Base-by-base conservation (phyloP, 805 yeast species). In the Brettanomyces custersianus region DNA sequence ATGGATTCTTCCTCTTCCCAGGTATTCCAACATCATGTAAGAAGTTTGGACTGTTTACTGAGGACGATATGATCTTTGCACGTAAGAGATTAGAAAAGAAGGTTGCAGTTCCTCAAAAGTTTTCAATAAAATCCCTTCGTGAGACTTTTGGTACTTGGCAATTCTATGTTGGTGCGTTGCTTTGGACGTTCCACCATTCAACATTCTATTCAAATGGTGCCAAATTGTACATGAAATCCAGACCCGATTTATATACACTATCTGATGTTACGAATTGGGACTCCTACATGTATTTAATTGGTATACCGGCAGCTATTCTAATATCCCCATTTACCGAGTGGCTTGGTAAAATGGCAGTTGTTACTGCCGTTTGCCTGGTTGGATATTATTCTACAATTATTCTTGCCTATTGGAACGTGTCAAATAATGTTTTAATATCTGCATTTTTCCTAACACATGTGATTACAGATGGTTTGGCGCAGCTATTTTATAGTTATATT, bases 1-100 rank as follows among this genome's bases (percentile, higher is more conserved):
- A 68, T 42, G 82, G 84, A 1, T 62, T 72, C 27, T 32, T 78
- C 3, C 68, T 67, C 37, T 73, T 77, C 50, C 84, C 84, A 11
- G 81, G 76, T 66, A 59, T 65, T 24, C 57, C 59, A 22, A 38
- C 40, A 20, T 29, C 49, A 27, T 41, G 47, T 29, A 49, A 44
- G 28, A 60, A 66, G 13, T 45, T 32, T 59, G 66, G 62, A 55
- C 29, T 55, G 3, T 62, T 68, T 39, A 54, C 52, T 4, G 64
- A 64, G 29, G 55, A 55, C 21, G 76, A 71, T 38, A 58, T 58
- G 42, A 38, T 59, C 20, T 63, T 70, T 28, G 75, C 72, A 0
- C 51, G 68, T 38, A 73, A 67, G 43, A 59, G 77, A 51, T 49
- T 70, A 43, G 63, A 45, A 37, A 42, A 46, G 15, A 41, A 40